These are phyloP conservation scores for Cyberlindnera meyerae DNA, from an alignment of 805 yeast species.

Conservation along the genomic window DNA sequence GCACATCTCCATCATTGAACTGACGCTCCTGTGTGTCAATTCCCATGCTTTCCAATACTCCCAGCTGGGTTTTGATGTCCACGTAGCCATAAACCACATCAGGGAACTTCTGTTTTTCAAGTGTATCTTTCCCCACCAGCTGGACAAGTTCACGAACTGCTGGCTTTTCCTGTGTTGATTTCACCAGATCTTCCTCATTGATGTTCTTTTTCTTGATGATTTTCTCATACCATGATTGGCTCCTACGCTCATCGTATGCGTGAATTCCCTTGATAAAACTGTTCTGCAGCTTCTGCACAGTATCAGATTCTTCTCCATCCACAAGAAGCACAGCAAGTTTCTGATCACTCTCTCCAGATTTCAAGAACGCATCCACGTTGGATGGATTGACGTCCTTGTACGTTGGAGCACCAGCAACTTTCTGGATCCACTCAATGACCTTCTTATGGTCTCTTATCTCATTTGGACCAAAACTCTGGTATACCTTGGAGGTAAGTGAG, in stretches of 20 bases:
- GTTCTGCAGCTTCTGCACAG: constrained; percentile 22
- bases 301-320: constrained; percentile 15
- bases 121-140: constrained; percentile 44
- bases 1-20: constrained; percentile 48
- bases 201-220: constrained; percentile 35
- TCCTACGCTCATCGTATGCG: constrained; percentile 45
- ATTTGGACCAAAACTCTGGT: constrained; percentile 57
- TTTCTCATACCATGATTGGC: constrained; percentile 24
- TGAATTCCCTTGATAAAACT: constrained; percentile 17
- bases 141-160: constrained; percentile 34
- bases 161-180: constrained; percentile 40
- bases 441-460: constrained; percentile 50
- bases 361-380: constrained; percentile 9
- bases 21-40: constrained; percentile 20
- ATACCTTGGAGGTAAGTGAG: constrained; percentile 46
- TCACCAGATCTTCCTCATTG: constrained; percentile 41
- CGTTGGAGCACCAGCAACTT: constrained; percentile 41
- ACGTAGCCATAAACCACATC: constrained; percentile 44
- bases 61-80: constrained; percentile 33
- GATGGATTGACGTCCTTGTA: constrained; percentile 42
- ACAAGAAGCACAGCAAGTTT: constrained; percentile 17
- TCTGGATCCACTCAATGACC: constrained; percentile 45
- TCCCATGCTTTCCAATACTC: constrained; percentile 13
- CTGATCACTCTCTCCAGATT: constrained; percentile 4
- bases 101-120: constrained; percentile 41